These are phyloP conservation scores for Ophiobolus disseminans DNA, from an alignment of 2,329 filamentous ascomycete genomes.

Conservation along the genomic window DNA sequence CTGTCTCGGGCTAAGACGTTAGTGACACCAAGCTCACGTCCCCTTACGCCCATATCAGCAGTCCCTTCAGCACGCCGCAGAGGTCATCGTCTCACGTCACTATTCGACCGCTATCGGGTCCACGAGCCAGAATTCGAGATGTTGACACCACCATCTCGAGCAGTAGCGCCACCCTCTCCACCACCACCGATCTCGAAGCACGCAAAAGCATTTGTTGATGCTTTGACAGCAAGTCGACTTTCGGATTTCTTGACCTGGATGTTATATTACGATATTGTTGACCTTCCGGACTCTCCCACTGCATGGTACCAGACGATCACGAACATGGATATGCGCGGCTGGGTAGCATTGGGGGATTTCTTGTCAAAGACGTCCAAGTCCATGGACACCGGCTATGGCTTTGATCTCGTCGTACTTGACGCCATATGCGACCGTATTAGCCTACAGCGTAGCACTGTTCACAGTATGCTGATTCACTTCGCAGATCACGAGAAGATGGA, in stretches of 20 bases:
- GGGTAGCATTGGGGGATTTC: constrained; percentile 27
- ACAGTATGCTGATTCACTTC: constrained; percentile 17
- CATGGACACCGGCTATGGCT: constrained; percentile 7
- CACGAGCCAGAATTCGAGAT: constrained; percentile 3
- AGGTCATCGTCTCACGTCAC: not conserved
- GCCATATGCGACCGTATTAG: constrained; percentile 23
- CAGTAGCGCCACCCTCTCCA: not conserved
- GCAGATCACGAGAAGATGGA: constrained; percentile 23
- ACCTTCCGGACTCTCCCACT: constrained; percentile 21
- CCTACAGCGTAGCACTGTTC: constrained; percentile 13
- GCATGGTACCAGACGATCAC: constrained; percentile 23
- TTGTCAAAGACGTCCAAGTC: constrained; percentile 2
- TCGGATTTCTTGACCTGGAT: constrained; percentile 34
- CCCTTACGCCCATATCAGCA: not conserved
- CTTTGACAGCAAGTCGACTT: constrained; percentile 17
- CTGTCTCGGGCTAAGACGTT: not conserved
- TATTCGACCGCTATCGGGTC: constrained; percentile 3
- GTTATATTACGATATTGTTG: constrained; percentile 31
- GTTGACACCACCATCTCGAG: constrained; percentile 6
- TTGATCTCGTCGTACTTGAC: constrained; percentile 25
- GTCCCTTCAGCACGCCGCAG: not conserved
- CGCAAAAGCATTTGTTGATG: constrained; percentile 23
- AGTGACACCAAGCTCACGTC: not conserved
- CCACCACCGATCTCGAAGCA: constrained; percentile 8
- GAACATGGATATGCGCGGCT: constrained; percentile 28